Percentiles rank a stretch among this genome's conserved stretches.
Evolutionary conservation across 345 rosid genomes (phyloP).

Genomic region (Gynandropsis gynandra): DNA sequence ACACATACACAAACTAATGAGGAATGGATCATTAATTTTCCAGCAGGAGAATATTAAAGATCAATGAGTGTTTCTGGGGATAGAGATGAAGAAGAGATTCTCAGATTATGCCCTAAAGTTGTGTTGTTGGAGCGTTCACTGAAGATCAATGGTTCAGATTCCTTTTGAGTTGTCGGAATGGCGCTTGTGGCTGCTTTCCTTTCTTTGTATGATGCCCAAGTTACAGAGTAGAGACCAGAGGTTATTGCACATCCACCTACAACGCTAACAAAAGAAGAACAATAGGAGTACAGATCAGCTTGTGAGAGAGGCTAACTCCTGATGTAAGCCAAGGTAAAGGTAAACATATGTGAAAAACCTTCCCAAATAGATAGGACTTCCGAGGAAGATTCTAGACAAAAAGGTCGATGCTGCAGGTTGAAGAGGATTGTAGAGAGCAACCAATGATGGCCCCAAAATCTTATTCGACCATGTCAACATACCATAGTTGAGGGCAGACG

Average conservation of each 20-base stretch:
- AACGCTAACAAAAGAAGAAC: slow-evolving; percentile 34
- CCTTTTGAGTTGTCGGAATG: slow-evolving; percentile 27
- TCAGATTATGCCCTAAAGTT: slow-evolving; percentile 43
- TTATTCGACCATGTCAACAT: slow-evolving; percentile 95
- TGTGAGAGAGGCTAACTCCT: neutral
- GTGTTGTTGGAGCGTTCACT: slow-evolving; percentile 30
- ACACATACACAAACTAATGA: no score
- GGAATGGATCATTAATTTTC: no score
- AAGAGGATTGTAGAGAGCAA: slow-evolving; percentile 92
- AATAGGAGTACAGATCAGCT: slow-evolving; percentile 5
- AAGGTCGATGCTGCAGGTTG: slow-evolving; percentile 91
- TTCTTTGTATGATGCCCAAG: slow-evolving; percentile 84
- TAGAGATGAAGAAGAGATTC: slow-evolving; percentile 29
- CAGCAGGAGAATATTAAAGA: no score
- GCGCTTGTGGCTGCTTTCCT: slow-evolving; percentile 26
- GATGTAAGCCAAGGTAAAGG: neutral
- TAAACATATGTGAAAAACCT: slow-evolving; percentile 42
- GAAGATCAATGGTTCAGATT: slow-evolving; percentile 58
- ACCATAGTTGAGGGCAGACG: slow-evolving; percentile 94
- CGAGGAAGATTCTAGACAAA: slow-evolving; percentile 85
- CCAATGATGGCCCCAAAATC: slow-evolving; percentile 91
- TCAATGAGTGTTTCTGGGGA: slow-evolving; percentile 34
- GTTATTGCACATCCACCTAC: slow-evolving; percentile 76
- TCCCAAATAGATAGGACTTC: slow-evolving; percentile 90
- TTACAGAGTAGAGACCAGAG: slow-evolving; percentile 76